Conservation (phyloP, 2,329 filamentous ascomycete genomes). For the Trichoderma sp. region DNA sequence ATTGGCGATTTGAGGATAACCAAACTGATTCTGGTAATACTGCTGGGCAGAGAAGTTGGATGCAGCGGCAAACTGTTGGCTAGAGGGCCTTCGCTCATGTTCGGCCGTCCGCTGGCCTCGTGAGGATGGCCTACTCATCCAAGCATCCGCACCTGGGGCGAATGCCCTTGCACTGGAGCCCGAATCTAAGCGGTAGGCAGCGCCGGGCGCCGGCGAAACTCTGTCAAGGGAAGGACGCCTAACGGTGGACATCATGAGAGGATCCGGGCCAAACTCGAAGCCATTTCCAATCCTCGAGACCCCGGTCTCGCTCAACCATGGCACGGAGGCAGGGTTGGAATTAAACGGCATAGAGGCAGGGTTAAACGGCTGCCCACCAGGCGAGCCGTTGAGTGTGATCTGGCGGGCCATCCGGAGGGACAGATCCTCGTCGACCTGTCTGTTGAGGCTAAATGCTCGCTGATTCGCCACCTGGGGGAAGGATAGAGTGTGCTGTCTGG, state of each 20-base stretch:
- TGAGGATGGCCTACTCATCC: constrained; percentile 36
- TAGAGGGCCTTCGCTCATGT: constrained; percentile 37
- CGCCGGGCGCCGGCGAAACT: constrained; percentile 31
- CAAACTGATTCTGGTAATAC: constrained; percentile 34
- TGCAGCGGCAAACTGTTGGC: constrained; percentile 31
- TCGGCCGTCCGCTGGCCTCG: constrained; percentile 38
- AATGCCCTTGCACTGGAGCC: constrained; percentile 26
- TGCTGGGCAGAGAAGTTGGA: constrained; percentile 27
- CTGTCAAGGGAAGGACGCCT: constrained; percentile 41
- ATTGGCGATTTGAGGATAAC: constrained; percentile 29
- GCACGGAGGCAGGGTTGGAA: constrained; percentile 45
- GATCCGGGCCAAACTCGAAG: constrained; percentile 34
- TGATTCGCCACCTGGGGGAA: constrained; percentile 41
- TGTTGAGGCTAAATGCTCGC: constrained; percentile 36
- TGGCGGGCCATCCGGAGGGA: constrained; percentile 33
- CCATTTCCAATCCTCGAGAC: constrained; percentile 29
- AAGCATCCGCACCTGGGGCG: constrained; percentile 35
- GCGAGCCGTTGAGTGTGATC: constrained; percentile 33
- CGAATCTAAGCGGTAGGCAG: constrained; percentile 32
- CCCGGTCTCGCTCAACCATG: constrained; percentile 39
- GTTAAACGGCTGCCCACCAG: constrained; percentile 27
- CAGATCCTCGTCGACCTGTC: constrained; percentile 40
- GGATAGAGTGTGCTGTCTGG: constrained; percentile 45
- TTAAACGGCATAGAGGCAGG: constrained; percentile 41
- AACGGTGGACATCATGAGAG: constrained; percentile 28